Evolutionary conservation across 1,139 yeast species (phyloP).

Genomic region (Debaryomyces fabryi): DNA sequence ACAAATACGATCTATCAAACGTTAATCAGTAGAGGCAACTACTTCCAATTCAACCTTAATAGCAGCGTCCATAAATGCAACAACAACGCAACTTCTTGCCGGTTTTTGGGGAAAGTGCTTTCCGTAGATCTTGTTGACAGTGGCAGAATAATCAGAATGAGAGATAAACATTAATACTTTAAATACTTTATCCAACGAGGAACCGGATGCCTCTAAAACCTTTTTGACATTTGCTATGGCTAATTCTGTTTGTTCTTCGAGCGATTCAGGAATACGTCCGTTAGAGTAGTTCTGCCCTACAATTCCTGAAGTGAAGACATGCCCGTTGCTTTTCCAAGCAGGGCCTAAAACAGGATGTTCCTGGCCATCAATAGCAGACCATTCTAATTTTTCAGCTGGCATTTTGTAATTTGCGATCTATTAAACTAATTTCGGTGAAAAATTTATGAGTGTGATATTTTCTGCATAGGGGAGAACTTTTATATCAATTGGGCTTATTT

Average conservation of each 20-base stretch:
- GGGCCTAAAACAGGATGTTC: constrained; percentile 46
- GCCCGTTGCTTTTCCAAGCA: constrained; percentile 51
- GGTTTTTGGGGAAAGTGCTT: constrained; percentile 52
- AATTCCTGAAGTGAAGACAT: constrained; percentile 51
- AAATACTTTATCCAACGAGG: constrained; percentile 51
- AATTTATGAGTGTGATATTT: neutral
- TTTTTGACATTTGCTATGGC: constrained; percentile 48
- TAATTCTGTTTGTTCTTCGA: constrained; percentile 48
- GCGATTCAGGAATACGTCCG: constrained; percentile 40
- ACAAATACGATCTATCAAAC: neutral
- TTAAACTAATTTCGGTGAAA: neutral
- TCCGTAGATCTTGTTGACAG: constrained; percentile 51
- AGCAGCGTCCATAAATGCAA: constrained; percentile 37
- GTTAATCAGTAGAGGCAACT: constrained; percentile 32
- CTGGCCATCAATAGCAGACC: constrained; percentile 42
- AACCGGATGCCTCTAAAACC: constrained; percentile 49
- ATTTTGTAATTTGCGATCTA: constrained; percentile 9
- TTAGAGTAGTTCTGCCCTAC: constrained; percentile 37
- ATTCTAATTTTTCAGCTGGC: constrained; percentile 37
- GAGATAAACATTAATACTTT: constrained; percentile 56
- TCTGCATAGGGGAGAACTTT: neutral
- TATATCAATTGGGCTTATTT: neutral
- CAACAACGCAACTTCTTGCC: constrained; percentile 58
- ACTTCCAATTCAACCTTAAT: constrained; percentile 41
- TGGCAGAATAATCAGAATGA: constrained; percentile 45